A percentile compares a stretch with the other conserved stretches of the same genome.
These are phyloP conservation scores for Ophiostoma triangulosporum DNA, from an alignment of 2,329 filamentous ascomycete species.

Conservation along the genomic window DNA sequence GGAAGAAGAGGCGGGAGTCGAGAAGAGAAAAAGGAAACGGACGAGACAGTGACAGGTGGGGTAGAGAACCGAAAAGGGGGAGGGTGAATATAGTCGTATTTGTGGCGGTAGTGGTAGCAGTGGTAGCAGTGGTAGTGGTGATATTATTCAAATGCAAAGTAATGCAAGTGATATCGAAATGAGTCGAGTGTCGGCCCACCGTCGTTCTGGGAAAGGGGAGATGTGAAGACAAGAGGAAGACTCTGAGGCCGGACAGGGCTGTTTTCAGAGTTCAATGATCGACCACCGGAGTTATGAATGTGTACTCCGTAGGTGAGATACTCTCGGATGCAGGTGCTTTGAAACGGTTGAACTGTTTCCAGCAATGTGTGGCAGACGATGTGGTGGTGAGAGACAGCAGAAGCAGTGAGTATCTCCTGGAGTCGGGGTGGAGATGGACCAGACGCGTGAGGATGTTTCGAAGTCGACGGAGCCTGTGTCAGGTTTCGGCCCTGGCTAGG, in stretches of 20 bases:
- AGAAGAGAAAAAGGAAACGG: neutral
- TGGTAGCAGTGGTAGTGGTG: neutral
- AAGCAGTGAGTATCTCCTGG: neutral
- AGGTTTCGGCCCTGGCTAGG: slow-evolving; percentile 17
- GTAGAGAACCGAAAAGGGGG: slow-evolving; percentile 5
- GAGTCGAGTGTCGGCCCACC: neutral
- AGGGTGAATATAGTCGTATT: neutral
- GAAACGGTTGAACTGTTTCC: slow-evolving; percentile 24
- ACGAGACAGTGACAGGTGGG: slow-evolving; percentile 2
- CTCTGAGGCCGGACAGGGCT: slow-evolving; percentile 1
- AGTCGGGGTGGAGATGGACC: slow-evolving; percentile 10
- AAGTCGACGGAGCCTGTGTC: slow-evolving; percentile 24
- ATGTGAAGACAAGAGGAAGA: slow-evolving; percentile 4
- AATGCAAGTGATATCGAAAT: neutral
- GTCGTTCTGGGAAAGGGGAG: neutral
- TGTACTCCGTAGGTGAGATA: neutral
- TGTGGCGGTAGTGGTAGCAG: neutral
- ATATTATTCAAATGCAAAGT: too few species aligned
- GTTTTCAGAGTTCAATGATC: slow-evolving; percentile 2
- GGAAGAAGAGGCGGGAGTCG: slow-evolving; percentile 19
- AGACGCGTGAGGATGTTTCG: slow-evolving; percentile 36
- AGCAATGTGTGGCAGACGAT: slow-evolving; percentile 13
- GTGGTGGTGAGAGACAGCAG: neutral
- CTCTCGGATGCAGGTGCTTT: slow-evolving; percentile 26
- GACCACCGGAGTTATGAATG: neutral